A percentile compares a stretch with the other conserved stretches of the same genome.
These are phyloP conservation scores for Sporothrix brasiliensis DNA, from an alignment of 2,329 filamentous ascomycete genomes.

Conservation along the genomic window DNA sequence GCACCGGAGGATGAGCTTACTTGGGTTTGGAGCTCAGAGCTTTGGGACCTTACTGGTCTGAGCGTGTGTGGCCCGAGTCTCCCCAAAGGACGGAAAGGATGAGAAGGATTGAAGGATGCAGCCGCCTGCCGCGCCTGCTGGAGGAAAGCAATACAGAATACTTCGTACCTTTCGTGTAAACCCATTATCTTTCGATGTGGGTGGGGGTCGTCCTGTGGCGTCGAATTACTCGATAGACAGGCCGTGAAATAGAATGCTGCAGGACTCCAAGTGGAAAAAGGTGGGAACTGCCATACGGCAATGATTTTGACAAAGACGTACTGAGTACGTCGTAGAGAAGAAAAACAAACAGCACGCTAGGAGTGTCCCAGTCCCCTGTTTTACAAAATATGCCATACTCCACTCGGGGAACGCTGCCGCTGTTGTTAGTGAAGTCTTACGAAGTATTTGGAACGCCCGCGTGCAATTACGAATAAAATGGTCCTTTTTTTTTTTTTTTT, in stretches of 20 bases:
- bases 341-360: background rate
- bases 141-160: background rate
- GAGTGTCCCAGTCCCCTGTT: too few species aligned
- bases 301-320: too few species aligned
- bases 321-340: too few species aligned
- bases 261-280: background rate
- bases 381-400: background rate
- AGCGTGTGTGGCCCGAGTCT: background rate
- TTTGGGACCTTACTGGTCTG: constrained; percentile 16
- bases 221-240: background rate
- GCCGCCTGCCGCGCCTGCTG: background rate
- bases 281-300: too few species aligned
- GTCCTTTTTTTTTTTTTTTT: too few species aligned
- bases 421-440: too few species aligned
- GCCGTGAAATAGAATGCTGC: background rate
- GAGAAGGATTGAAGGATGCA: background rate
- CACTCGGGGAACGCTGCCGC: constrained; percentile 4
- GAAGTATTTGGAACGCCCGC: too few species aligned
- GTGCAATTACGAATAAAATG: too few species aligned
- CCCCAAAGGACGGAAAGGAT: background rate
- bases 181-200: too few species aligned
- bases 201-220: too few species aligned
- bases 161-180: too few species aligned
- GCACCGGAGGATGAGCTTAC: too few species aligned
- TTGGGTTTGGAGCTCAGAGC: background rate